Conservation (phyloP, 2,329 filamentous ascomycete species). For the Pyricularia sp. region DNA sequence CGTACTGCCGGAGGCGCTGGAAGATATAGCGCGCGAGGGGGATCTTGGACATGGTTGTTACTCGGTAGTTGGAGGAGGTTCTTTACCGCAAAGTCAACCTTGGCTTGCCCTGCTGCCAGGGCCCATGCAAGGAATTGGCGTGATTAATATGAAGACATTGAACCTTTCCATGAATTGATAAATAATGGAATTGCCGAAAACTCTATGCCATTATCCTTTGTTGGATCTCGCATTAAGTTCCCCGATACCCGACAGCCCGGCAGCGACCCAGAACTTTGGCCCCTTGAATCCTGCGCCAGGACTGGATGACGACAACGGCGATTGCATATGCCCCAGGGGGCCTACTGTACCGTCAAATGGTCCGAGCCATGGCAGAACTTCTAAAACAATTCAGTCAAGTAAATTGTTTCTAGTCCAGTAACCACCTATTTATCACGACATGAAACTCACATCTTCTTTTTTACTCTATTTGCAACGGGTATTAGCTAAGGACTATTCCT, state of each 20-base stretch:
- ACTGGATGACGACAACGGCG: neutral
- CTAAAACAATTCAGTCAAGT: too few species aligned
- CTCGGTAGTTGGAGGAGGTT: neutral
- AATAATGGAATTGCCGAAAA: too few species aligned
- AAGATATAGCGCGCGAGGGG: conserved; percentile 43
- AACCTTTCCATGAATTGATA: too few species aligned
- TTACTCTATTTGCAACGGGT: neutral
- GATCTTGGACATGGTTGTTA: neutral
- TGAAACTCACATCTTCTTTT: neutral
- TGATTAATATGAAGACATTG: too few species aligned
- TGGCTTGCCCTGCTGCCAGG: neutral
- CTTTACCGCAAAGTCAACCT: neutral
- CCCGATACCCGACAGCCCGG: too few species aligned
- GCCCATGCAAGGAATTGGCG: too few species aligned
- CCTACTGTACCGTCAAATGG: neutral
- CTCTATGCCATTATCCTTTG: too few species aligned
- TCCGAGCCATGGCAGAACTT: neutral
- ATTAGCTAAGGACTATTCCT: neutral
- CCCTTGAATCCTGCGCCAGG: too few species aligned
- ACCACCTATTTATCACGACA: neutral
- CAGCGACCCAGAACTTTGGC: too few species aligned
- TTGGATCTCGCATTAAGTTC: too few species aligned
- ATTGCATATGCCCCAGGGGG: too few species aligned
- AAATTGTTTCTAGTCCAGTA: neutral
- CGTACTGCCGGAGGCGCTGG: conserved; percentile 47